A percentile compares a stretch with the other conserved stretches of the same genome.
These are phyloP conservation scores for Ceratocystis harringtonii DNA, from an alignment of 2,329 filamentous ascomycete species.

Conservation along the genomic window DNA sequence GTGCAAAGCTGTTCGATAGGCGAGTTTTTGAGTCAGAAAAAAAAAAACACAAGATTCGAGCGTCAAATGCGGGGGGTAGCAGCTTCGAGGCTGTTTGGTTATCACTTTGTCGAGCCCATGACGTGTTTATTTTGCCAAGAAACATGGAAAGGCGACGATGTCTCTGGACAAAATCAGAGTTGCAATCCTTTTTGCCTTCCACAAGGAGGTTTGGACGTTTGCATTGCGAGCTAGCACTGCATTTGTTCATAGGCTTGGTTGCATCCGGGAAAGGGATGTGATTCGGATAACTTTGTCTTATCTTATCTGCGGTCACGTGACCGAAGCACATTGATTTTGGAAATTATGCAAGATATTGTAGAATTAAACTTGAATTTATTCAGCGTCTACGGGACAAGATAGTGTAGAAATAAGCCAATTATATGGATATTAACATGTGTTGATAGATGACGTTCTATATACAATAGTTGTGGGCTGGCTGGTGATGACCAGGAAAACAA, in stretches of 20 bases:
- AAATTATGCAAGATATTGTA: too few relatives aligned
- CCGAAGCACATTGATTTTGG: too few relatives aligned
- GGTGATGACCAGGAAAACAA: neutral
- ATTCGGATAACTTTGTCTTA: neutral
- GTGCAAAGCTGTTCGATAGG: neutral
- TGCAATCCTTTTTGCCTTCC: conserved; percentile 1
- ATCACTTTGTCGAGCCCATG: neutral
- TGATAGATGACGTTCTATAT: too few relatives aligned
- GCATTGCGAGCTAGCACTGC: neutral
- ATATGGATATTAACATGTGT: neutral
- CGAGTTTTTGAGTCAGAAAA: too few relatives aligned
- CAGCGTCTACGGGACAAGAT: too few relatives aligned
- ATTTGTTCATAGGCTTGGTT: neutral
- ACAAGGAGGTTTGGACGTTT: neutral
- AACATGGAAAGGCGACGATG: neutral
- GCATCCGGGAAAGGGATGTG: neutral
- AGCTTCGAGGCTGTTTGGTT: neutral
- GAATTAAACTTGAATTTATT: neutral
- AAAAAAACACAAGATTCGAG: neutral
- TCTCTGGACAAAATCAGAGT: neutral
- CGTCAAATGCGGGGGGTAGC: neutral
- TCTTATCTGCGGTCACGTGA: too few relatives aligned
- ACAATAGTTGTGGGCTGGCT: too few relatives aligned
- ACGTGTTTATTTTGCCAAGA: neutral
- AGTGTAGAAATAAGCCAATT: neutral